A percentile compares a stretch with the other conserved stretches of the same genome.
Conservation (phyloP, 768 basidiomycete species). For the Suillus spraguei region DNA sequence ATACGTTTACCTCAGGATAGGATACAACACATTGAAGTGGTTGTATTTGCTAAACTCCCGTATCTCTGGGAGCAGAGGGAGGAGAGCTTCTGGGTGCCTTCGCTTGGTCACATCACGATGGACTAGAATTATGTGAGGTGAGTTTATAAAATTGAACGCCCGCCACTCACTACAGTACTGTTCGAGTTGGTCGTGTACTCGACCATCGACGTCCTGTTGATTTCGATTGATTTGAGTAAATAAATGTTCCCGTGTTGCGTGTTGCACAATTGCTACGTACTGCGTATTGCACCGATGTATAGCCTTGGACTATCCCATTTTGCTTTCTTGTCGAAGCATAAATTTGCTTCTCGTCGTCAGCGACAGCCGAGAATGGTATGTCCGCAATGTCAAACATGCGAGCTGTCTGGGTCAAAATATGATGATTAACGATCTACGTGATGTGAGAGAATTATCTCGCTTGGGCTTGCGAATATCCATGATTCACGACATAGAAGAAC, state of each 20-base stretch:
- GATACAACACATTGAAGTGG: conserved; percentile 52
- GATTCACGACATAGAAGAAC: conserved; percentile 44
- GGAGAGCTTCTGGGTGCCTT: conserved; percentile 49
- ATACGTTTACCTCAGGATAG: conserved; percentile 42
- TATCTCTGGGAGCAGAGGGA: conserved; percentile 56
- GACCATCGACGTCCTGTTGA: conserved; percentile 58
- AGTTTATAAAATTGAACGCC: neutral
- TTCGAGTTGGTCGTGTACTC: conserved; percentile 64
- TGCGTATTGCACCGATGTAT: conserved; percentile 52
- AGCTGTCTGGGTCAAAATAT: conserved; percentile 35
- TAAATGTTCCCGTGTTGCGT: neutral
- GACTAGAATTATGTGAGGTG: conserved; percentile 35
- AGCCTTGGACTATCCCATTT: conserved; percentile 51
- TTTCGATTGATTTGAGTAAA: neutral
- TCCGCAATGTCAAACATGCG: conserved; percentile 54
- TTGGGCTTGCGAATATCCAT: conserved; percentile 41
- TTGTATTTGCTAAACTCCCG: conserved; percentile 51
- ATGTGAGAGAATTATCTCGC: conserved; percentile 15
- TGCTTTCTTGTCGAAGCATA: conserved; percentile 44
- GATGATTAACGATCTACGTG: neutral
- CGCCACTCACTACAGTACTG: conserved; percentile 55
- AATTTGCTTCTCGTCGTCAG: conserved; percentile 42
- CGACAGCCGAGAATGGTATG: conserved; percentile 43
- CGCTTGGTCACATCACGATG: conserved; percentile 51
- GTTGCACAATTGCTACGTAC: conserved; percentile 27